These are phyloP conservation scores for Purpureocillium takamizusanense DNA, from an alignment of 2,329 filamentous ascomycete species.

Conservation along the genomic window DNA sequence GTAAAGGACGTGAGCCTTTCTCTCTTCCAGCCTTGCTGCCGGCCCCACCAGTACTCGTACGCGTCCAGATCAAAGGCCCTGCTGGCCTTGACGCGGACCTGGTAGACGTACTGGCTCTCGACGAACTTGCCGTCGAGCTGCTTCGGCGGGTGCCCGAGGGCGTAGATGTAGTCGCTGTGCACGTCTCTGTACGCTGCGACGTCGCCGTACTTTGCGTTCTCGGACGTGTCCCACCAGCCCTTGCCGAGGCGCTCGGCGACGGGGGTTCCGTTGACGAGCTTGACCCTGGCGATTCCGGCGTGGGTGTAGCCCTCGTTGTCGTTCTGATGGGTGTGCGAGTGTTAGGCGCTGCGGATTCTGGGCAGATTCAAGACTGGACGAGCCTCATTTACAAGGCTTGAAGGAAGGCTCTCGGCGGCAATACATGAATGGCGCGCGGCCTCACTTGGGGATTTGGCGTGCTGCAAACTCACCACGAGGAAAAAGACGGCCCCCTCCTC, in stretches of 20 bases:
- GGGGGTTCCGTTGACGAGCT: slow-evolving; percentile 21
- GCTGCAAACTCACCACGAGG: slow-evolving; percentile 19
- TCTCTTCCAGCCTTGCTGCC: slow-evolving; percentile 23
- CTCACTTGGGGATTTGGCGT: too few species aligned
- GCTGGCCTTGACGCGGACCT: slow-evolving; percentile 22
- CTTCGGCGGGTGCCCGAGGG: slow-evolving; percentile 27
- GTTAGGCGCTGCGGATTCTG: too few species aligned
- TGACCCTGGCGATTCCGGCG: slow-evolving; percentile 25
- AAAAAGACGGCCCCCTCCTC: slow-evolving; percentile 24
- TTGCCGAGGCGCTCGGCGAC: slow-evolving; percentile 18
- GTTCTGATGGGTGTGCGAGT: slow-evolving; percentile 14
- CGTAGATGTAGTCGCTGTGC: slow-evolving; percentile 27
- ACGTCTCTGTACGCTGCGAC: slow-evolving; percentile 26
- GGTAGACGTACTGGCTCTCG: slow-evolving; percentile 21
- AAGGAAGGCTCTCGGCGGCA: too few species aligned
- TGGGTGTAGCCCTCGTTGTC: slow-evolving; percentile 22
- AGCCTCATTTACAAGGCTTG: too few species aligned
- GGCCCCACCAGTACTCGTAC: slow-evolving; percentile 33
- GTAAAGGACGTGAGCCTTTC: slow-evolving; percentile 20
- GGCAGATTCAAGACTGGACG: too few species aligned
- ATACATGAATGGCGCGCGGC: too few species aligned
- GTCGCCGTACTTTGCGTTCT: slow-evolving; percentile 26
- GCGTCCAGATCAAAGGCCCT: slow-evolving; percentile 25
- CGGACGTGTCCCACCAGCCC: slow-evolving; percentile 26
- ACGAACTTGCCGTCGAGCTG: slow-evolving; percentile 12